These are phyloP conservation scores for Trichopus zeylanicus DNA, from an alignment of 116 monocot species.

Conservation along the genomic window DNA sequence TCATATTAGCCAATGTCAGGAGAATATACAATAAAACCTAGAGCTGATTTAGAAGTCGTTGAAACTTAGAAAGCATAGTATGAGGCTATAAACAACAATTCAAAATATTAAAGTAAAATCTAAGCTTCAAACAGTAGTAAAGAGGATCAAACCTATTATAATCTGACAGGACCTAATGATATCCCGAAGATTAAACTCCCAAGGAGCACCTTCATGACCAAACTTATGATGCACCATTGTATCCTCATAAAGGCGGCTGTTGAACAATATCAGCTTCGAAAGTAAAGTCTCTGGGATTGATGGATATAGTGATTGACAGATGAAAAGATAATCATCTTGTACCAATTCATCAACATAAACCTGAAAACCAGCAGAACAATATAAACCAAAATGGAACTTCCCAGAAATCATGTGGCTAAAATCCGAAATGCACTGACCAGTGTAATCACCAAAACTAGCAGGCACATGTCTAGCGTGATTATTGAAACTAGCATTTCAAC, in stretches of 20 bases:
- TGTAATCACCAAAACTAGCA: too few species aligned
- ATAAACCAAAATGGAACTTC: too few species aligned
- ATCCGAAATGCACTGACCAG: too few species aligned
- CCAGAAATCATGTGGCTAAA: too few species aligned
- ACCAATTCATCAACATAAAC: constrained; percentile 89
- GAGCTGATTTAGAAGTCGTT: too few species aligned
- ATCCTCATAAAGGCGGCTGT: constrained; percentile 62
- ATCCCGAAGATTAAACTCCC: constrained; percentile 99
- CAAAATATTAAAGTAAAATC: too few species aligned
- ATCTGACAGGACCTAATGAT: constrained; percentile 86
- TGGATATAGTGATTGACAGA: constrained; percentile 65
- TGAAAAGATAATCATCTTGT: constrained; percentile 71
- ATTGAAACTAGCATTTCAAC: too few species aligned
- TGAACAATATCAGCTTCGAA: constrained; percentile 72
- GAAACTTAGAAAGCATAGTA: neutral
- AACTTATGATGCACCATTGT: constrained; percentile 67
- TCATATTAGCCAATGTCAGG: neutral
- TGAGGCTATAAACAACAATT: too few species aligned
- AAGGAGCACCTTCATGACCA: constrained; percentile 92
- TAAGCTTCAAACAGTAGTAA: neutral
- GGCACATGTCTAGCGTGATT: too few species aligned
- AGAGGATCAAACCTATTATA: constrained; percentile 35
- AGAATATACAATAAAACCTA: neutral
- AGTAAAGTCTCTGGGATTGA: constrained; percentile 44
- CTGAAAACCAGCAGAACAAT: constrained; percentile 20